Evolutionary conservation across 2,329 filamentous ascomycete genomes (phyloP), one percentile per base, ranked within the genome.

Genomic region (Periconia macrospinosa): DNA sequence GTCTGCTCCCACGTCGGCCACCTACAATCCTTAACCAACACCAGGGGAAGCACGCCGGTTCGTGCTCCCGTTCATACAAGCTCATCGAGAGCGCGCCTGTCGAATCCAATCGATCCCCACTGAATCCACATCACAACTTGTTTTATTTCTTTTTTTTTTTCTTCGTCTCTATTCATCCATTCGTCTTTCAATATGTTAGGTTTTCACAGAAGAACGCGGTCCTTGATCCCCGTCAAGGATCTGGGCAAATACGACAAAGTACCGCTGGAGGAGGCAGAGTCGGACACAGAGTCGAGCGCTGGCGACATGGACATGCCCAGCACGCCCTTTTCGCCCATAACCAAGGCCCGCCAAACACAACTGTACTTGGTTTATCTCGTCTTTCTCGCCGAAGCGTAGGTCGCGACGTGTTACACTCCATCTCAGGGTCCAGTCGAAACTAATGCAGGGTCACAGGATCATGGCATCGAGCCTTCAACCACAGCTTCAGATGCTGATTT

Each of bases 391-490:
- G 78, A 80, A 67, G 77, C 77, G 69, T 75, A 68, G 47, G 72
- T 68, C 30, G 6, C 45, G 18, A 30, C 30, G 40, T 50, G 2
- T 13, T 40, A 8, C 33, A 35, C 18, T 30, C 55, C 30, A 61
- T 47, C 30, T 37, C 45, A 45, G 45, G 52, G 58, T 57, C 58
- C 53, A 54, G 53, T 52, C 15, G 56, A 55, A 48, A 54, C 56
- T 60, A 57, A 58, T 50, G 45, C 33, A 47, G 49, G 43, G 17
- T 43, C 37, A 41, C 54, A 75, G 72, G 37, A 78, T 80, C 61
- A 78, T 80, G 74, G 74, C 77, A 23, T 77, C 78, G n/a, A 78
- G 75, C 49, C 70, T 79, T 7, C 76, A 78, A 46, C 73, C 77
- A 14, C 77, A 79, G 53, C 73, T 80, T 40, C 74, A 76, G 55